Percentiles rank a stretch among this genome's conserved stretches.
phyloP scores from a whole-genome alignment of 805 yeast genomes.

The Maudiozyma pseudohumilis region DNA sequence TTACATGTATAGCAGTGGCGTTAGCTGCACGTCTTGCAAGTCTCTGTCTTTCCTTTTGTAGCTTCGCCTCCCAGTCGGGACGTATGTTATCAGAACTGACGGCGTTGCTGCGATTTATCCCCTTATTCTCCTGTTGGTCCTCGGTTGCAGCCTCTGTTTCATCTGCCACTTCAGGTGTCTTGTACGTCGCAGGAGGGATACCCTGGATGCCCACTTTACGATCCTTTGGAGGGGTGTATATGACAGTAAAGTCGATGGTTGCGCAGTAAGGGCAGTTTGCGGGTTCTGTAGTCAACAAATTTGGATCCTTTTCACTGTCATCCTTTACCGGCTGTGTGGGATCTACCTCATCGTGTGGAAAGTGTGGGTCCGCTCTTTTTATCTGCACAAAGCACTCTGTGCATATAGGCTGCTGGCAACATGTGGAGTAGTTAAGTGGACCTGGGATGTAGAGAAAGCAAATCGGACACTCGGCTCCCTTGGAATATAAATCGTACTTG shows the following conservation, averaged over 20 bases:
- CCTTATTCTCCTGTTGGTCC: background rate
- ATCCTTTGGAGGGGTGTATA: conserved; percentile 54
- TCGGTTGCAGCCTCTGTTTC: background rate
- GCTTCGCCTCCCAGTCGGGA: conserved; percentile 84
- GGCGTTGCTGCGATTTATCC: conserved; percentile 15
- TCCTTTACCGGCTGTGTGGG: conserved; percentile 19
- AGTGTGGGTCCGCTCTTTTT: conserved; percentile 55
- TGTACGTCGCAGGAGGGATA: conserved; percentile 37
- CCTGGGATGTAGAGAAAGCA: conserved; percentile 31
- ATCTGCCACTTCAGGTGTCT: background rate
- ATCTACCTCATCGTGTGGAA: conserved; percentile 61
- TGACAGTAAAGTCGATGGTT: conserved; percentile 72
- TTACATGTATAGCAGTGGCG: conserved; percentile 87
- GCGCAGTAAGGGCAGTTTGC: conserved; percentile 94
- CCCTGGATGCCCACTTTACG: conserved; percentile 51
- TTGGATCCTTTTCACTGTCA: conserved; percentile 37
- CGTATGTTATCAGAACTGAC: conserved; percentile 73
- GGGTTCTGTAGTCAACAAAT: conserved; percentile 70
- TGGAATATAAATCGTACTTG: conserved; percentile 50
- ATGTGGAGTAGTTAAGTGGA: conserved; percentile 66
- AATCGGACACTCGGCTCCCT: conserved; percentile 45
- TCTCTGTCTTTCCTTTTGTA: conserved; percentile 61
- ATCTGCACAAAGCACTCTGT: conserved; percentile 96
- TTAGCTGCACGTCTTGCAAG: conserved; percentile 84
- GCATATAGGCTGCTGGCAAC: conserved; percentile 91